Evolutionary conservation across 495 filamentous ascomycete species (phyloP).

Genomic region (Neurospora discreta): DNA sequence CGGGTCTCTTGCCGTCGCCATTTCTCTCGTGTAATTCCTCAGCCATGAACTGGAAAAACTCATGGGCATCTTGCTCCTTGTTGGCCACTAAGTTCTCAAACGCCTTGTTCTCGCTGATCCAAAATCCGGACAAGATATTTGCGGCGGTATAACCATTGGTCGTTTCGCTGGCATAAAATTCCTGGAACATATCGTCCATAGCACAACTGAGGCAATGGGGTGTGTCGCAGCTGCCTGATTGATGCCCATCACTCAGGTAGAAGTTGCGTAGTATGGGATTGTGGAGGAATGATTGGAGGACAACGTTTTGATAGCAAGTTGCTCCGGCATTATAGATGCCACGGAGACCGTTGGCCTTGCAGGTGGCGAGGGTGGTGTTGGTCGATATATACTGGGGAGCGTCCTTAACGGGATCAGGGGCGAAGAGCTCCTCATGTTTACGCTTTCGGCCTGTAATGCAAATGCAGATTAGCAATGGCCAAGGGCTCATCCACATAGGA

Average conservation of each 20-base stretch:
- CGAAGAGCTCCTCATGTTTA: slow-evolving; percentile 49
- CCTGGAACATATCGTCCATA: slow-evolving; percentile 82
- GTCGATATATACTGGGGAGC: slow-evolving; percentile 46
- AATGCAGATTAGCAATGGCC: not conserved
- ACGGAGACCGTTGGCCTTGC: slow-evolving; percentile 60
- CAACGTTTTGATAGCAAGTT: slow-evolving; percentile 88
- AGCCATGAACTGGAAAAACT: slow-evolving; percentile 87
- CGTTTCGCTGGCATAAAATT: slow-evolving; percentile 73
- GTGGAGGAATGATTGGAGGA: slow-evolving; percentile 78
- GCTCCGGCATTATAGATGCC: slow-evolving; percentile 92
- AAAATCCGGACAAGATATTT: slow-evolving; percentile 67
- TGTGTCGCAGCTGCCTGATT: slow-evolving; percentile 51
- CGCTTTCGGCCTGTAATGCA: slow-evolving; percentile 37
- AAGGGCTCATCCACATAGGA: not conserved
- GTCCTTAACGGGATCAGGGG: slow-evolving; percentile 39
- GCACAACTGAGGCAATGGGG: slow-evolving; percentile 74
- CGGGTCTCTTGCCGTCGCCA: slow-evolving; percentile 42
- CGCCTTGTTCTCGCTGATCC: slow-evolving; percentile 54
- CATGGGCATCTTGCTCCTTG: slow-evolving; percentile 88
- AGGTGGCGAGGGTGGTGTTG: slow-evolving; percentile 52
- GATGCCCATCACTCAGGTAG: slow-evolving; percentile 78
- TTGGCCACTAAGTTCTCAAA: slow-evolving; percentile 75
- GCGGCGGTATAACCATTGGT: slow-evolving; percentile 75
- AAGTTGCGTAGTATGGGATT: slow-evolving; percentile 78
- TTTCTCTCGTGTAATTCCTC: slow-evolving; percentile 72